Conservation (phyloP, 192 early-diverging fungal genomes). For the Coemansia sp. region DNA sequence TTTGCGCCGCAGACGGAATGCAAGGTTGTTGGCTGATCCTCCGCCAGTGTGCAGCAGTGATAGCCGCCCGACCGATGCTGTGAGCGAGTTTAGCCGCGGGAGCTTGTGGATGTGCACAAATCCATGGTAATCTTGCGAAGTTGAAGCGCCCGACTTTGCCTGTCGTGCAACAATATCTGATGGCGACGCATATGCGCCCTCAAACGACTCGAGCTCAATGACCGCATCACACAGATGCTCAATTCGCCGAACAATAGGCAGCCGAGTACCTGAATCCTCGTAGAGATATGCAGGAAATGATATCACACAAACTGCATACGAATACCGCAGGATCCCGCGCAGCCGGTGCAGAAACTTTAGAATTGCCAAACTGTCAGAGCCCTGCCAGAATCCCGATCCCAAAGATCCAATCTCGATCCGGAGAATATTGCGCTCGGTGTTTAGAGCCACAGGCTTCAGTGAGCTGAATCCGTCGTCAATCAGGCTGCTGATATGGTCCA, state of each 20-base stretch:
- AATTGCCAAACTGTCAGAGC: slow-evolving; percentile 56
- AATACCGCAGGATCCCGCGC: slow-evolving; percentile 73
- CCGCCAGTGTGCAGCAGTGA: slow-evolving; percentile 62
- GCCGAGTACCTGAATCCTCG: slow-evolving; percentile 40
- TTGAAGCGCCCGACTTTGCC: slow-evolving; percentile 58
- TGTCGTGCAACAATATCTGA: slow-evolving; percentile 55
- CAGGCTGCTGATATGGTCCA: slow-evolving; percentile 57
- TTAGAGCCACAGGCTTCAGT: slow-evolving; percentile 23
- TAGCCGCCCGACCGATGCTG: slow-evolving; percentile 67
- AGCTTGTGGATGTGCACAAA: slow-evolving; percentile 85
- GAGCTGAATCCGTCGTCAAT: slow-evolving; percentile 72
- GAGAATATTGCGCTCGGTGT: slow-evolving; percentile 62
- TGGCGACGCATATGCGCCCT: slow-evolving; percentile 57
- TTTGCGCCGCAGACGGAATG: slow-evolving; percentile 86
- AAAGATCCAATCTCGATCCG: slow-evolving; percentile 81
- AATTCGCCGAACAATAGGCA: slow-evolving; percentile 63
- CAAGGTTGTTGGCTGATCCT: slow-evolving; percentile 67
- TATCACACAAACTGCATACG: slow-evolving; percentile 72
- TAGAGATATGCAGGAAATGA: slow-evolving; percentile 83
- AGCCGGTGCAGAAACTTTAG: slow-evolving; percentile 73
- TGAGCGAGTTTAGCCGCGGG: slow-evolving; percentile 72
- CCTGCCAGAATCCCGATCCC: slow-evolving; percentile 78
- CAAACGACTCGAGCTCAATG: slow-evolving; percentile 91
- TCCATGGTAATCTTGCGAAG: slow-evolving; percentile 77
- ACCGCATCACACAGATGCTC: slow-evolving; percentile 85